Conservation (phyloP, 108 stramenopile species). For the Nitzschia sp. region DNA sequence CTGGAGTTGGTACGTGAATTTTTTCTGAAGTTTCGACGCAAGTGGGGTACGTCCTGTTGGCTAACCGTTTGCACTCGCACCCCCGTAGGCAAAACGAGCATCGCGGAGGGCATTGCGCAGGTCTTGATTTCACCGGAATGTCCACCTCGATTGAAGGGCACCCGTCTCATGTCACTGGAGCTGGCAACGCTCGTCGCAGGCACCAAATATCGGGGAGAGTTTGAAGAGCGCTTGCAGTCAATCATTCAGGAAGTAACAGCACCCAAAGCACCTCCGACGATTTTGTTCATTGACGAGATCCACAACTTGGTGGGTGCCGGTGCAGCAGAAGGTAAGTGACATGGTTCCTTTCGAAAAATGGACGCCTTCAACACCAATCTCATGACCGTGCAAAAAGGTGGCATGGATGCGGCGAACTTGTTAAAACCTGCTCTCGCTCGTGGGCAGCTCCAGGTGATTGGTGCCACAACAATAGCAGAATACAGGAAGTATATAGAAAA, state of each 20-base stretch:
- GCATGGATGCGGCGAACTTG: conserved; percentile 92
- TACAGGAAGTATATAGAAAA: conserved; percentile 93
- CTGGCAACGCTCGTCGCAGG: conserved; percentile 82
- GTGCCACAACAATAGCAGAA: conserved; percentile 90
- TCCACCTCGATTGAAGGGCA: conserved; percentile 66
- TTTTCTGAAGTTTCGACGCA: conserved; percentile 89
- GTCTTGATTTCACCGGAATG: conserved; percentile 68
- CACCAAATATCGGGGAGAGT: conserved; percentile 88
- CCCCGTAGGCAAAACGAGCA: conserved; percentile 81
- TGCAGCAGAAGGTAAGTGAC: conserved; percentile 23
- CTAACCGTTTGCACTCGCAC: no score
- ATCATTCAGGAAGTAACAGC: conserved; percentile 81
- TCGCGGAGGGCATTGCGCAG: conserved; percentile 88
- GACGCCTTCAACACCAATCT: neutral
- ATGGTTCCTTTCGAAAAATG: neutral
- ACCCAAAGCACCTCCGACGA: conserved; percentile 76
- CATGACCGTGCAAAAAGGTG: conserved; percentile 35
- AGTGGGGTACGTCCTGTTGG: neutral
- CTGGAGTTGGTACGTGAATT: conserved; percentile 75
- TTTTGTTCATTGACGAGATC: conserved; percentile 85
- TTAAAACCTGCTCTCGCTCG: conserved; percentile 90
- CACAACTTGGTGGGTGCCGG: conserved; percentile 87
- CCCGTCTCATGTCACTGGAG: conserved; percentile 81
- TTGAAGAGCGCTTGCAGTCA: conserved; percentile 86
- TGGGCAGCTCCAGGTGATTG: conserved; percentile 84